Conservation (phyloP, 2,329 filamentous ascomycete genomes). For the Diplodia sapinea region DNA sequence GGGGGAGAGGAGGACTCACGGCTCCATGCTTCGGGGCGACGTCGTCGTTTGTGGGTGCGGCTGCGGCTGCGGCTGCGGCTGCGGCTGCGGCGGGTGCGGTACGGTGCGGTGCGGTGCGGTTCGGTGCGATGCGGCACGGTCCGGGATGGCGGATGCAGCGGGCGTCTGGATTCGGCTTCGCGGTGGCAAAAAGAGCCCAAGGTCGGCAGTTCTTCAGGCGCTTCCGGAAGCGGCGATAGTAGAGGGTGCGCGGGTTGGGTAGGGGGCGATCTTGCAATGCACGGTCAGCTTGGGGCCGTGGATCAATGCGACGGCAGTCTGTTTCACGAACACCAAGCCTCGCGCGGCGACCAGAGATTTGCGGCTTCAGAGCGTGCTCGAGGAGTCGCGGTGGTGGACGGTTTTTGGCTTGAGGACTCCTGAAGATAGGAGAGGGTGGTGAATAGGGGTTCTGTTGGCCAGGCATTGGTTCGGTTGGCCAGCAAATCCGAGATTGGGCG, state of each 20-base stretch:
- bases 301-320: conserved; percentile 13
- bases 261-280: conserved; percentile 18
- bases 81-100: neutral
- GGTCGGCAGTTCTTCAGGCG: neutral
- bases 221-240: conserved; percentile 16
- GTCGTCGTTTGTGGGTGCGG: conserved; percentile 19
- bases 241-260: conserved; percentile 10
- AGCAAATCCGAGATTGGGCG: conserved; percentile 27
- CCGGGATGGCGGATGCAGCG: neutral
- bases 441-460: conserved; percentile 18
- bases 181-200: conserved; percentile 7
- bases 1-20: neutral
- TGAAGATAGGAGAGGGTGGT: conserved; percentile 24
- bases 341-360: neutral
- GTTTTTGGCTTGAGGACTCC: conserved; percentile 6
- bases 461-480: conserved; percentile 26
- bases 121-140: neutral
- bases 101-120: no score
- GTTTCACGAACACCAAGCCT: conserved; percentile 18
- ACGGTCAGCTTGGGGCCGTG: conserved; percentile 13
- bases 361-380: neutral
- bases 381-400: conserved; percentile 9
- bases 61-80: neutral
- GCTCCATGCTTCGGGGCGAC: conserved; percentile 6
- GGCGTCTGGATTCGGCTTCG: neutral